These are phyloP conservation scores for Lactarius hengduanensis DNA, from an alignment of 768 basidiomycete genomes.

Conservation along the genomic window DNA sequence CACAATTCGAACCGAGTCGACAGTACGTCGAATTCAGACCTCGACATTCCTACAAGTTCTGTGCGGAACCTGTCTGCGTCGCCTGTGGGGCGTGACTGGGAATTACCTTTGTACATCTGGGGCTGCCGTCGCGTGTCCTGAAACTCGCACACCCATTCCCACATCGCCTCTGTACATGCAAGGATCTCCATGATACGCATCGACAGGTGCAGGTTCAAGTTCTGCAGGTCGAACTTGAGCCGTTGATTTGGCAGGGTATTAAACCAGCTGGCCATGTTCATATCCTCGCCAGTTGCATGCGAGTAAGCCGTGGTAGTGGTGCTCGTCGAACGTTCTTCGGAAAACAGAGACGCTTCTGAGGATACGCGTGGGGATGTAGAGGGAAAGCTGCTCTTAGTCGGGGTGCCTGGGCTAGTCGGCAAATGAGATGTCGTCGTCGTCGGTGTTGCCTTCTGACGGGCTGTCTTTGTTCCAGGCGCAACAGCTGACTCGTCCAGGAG, in stretches of 20 bases:
- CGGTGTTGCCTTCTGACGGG: constrained; percentile 18
- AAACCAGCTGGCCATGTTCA: constrained; percentile 10
- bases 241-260: constrained; percentile 53
- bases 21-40: constrained; percentile 62
- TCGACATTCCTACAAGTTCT: constrained; percentile 48
- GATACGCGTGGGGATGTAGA: constrained; percentile 2
- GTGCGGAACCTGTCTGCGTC: constrained; percentile 10
- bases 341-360: background rate
- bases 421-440: constrained; percentile 5
- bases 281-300: background rate
- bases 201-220: constrained; percentile 63
- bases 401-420: background rate
- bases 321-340: background rate
- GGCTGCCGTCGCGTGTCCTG: constrained; percentile 36
- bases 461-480: constrained; percentile 40
- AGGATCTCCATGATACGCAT: constrained; percentile 62
- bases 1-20: constrained; percentile 60
- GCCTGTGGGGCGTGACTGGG: constrained; percentile 1
- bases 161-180: constrained; percentile 73
- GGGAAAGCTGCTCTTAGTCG: constrained; percentile 8
- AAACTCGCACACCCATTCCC: constrained; percentile 66
- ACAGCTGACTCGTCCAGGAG: constrained; percentile 43
- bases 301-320: background rate
- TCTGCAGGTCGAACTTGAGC: constrained; percentile 54
- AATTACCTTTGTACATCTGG: constrained; percentile 10